phyloP scores from a whole-genome alignment of 208 protist species.

The Wallacemonas collosoma region DNA sequence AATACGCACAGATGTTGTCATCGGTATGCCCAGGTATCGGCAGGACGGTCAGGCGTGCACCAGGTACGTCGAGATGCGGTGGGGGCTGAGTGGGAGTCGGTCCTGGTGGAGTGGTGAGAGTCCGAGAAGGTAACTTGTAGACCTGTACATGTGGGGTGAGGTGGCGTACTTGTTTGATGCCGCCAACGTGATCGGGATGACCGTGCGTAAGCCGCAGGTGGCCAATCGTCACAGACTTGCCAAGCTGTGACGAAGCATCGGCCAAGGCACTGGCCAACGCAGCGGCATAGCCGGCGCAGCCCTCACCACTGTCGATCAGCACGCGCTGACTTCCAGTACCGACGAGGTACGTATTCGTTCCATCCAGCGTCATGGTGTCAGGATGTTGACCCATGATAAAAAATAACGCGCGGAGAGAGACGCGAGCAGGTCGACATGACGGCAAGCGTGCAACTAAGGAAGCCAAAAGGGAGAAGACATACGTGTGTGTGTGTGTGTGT shows the following conservation, averaged over 20 bases:
- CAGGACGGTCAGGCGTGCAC: slow-evolving; percentile 49
- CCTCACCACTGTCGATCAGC: slow-evolving; percentile 71
- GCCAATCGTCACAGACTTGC: slow-evolving; percentile 38
- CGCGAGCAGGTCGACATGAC: slow-evolving; percentile 26
- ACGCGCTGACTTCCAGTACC: slow-evolving; percentile 47
- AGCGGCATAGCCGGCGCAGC: slow-evolving; percentile 36
- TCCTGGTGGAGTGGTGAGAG: slow-evolving; percentile 28
- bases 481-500: too few species aligned
- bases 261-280: slow-evolving; percentile 34
- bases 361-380: slow-evolving; percentile 64
- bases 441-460: not conserved
- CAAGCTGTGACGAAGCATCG: slow-evolving; percentile 28
- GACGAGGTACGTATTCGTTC: slow-evolving; percentile 76
- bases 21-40: slow-evolving; percentile 72
- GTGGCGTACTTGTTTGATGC: slow-evolving; percentile 37
- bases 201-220: slow-evolving; percentile 72
- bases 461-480: too few species aligned
- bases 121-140: slow-evolving; percentile 48
- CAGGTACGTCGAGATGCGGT: slow-evolving; percentile 34
- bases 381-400: slow-evolving; percentile 76
- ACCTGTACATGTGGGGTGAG: slow-evolving; percentile 46
- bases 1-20: slow-evolving; percentile 55
- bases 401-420: slow-evolving; percentile 44
- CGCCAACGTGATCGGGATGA: slow-evolving; percentile 73
- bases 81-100: slow-evolving; percentile 30